A percentile compares a stretch with the other conserved stretches of the same genome.
phyloP scores from a whole-genome alignment of 805 yeast species.

The Candida ipomoeae region DNA sequence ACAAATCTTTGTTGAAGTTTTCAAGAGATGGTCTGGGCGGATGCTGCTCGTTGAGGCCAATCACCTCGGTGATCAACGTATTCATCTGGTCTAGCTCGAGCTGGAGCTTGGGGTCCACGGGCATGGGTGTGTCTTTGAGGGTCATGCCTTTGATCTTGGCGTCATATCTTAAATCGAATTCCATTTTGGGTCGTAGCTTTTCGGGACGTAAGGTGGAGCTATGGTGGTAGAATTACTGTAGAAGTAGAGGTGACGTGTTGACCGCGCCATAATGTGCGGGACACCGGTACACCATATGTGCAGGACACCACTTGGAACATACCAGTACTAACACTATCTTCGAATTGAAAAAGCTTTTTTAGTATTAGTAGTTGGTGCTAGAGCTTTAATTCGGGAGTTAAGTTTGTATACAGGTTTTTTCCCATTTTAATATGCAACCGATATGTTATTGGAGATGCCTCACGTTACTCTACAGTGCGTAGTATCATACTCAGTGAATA shows the following conservation, averaged over 20 bases:
- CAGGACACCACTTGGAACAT: too few relatives aligned
- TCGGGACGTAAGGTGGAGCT: too few relatives aligned
- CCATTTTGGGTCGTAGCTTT: slow-evolving; percentile 8
- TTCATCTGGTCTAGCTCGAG: slow-evolving; percentile 43
- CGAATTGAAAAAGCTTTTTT: too few relatives aligned
- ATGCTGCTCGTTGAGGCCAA: slow-evolving; percentile 43
- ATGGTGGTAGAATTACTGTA: too few relatives aligned
- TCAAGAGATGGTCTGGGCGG: slow-evolving; percentile 54
- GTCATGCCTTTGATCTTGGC: slow-evolving; percentile 17
- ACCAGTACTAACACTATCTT: too few relatives aligned
- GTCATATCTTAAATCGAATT: slow-evolving; percentile 17
- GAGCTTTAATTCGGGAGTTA: too few relatives aligned
- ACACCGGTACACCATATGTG: not conserved
- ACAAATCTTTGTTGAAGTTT: slow-evolving; percentile 49
- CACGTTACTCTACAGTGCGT: too few relatives aligned
- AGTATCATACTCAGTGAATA: too few relatives aligned
- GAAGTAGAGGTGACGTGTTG: not conserved
- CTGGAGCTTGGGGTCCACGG: slow-evolving; percentile 26
- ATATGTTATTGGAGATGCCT: too few relatives aligned
- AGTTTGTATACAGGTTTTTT: too few relatives aligned
- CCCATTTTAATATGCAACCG: too few relatives aligned
- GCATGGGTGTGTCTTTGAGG: slow-evolving; percentile 6
- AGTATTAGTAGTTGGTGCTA: too few relatives aligned
- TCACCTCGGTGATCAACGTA: slow-evolving; percentile 34
- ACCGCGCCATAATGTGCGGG: not conserved